Percentiles rank a stretch among this genome's conserved stretches.
These are phyloP conservation scores for Pterulicium gracile DNA, from an alignment of 1,284 basidiomycete genomes.

Conservation along the genomic window DNA sequence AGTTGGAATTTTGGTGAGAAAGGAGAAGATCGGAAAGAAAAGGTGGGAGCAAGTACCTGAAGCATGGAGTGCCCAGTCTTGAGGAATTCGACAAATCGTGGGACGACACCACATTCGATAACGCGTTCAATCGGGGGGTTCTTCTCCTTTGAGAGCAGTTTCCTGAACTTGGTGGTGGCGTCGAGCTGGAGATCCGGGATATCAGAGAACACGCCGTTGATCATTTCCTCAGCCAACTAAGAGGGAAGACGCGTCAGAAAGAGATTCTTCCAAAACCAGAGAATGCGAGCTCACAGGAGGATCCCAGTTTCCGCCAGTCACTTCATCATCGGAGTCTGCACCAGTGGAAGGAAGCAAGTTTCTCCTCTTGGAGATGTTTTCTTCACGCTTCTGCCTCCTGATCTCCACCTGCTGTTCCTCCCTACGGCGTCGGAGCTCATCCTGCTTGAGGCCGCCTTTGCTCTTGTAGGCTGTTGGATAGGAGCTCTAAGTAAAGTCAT, in stretches of 20 bases:
- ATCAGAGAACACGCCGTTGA: constrained; percentile 87
- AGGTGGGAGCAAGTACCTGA: constrained; percentile 48
- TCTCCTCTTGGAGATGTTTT: constrained; percentile 92
- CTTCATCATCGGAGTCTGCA: constrained; percentile 82
- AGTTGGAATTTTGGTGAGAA: constrained; percentile 9
- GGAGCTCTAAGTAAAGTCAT: constrained; percentile 4
- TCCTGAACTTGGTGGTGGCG: constrained; percentile 95
- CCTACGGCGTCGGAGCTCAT: constrained; percentile 84
- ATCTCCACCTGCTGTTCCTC: constrained; percentile 98
- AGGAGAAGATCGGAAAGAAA: constrained; percentile 6
- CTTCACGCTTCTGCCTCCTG: constrained; percentile 91
- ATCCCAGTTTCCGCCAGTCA: constrained; percentile 61
- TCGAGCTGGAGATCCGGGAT: constrained; percentile 89
- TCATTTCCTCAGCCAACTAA: constrained; percentile 87
- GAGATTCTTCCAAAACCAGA: constrained; percentile 10
- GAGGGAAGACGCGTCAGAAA: constrained; percentile 11
- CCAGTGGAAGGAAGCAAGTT: constrained; percentile 74
- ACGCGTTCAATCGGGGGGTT: constrained; percentile 99
- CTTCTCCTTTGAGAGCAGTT: constrained; percentile 97
- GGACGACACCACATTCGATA: constrained; percentile 95
- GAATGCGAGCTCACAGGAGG: constrained; percentile 45
- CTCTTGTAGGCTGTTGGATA: constrained; percentile 51
- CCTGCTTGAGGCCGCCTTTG: constrained; percentile 76
- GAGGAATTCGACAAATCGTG: constrained; percentile 95
- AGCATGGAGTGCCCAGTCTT: constrained; percentile 87